Conservation (phyloP, 768 basidiomycete genomes). For the Termitomyces sp. region DNA sequence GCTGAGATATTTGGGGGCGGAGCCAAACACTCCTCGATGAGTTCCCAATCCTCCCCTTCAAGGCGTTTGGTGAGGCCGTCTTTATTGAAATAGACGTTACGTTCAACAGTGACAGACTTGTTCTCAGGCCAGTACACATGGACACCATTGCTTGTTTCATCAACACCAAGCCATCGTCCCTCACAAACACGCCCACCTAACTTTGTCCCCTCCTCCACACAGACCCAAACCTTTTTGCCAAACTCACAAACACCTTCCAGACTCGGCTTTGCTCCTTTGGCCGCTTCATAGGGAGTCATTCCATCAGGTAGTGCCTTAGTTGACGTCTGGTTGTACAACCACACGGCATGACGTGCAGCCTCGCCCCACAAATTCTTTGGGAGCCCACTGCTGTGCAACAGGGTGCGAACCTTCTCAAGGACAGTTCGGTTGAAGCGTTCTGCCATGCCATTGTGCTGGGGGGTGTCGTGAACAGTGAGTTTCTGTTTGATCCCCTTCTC, state of each 20-base stretch:
- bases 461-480: constrained; percentile 26
- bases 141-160: no score
- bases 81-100: neutral
- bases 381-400: no score
- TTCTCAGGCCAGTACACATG: constrained; percentile 28
- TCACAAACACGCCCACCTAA: constrained; percentile 11
- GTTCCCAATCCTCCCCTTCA: constrained; percentile 28
- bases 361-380: no score
- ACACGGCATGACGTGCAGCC: constrained; percentile 24
- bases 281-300: neutral
- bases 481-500: constrained; percentile 17
- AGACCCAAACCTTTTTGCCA: constrained; percentile 12
- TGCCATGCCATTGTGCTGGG: no score
- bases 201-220: constrained; percentile 22
- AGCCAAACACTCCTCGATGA: no score
- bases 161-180: neutral
- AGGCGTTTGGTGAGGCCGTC: constrained; percentile 9
- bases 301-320: neutral
- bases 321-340: constrained; percentile 9
- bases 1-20: no score
- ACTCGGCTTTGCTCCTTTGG: neutral
- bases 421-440: no score
- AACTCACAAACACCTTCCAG: constrained; percentile 16
- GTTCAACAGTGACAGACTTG: constrained; percentile 21
- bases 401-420: no score